Conservation (phyloP, 148 eudicot species). For the Diospyros kaki region DNA sequence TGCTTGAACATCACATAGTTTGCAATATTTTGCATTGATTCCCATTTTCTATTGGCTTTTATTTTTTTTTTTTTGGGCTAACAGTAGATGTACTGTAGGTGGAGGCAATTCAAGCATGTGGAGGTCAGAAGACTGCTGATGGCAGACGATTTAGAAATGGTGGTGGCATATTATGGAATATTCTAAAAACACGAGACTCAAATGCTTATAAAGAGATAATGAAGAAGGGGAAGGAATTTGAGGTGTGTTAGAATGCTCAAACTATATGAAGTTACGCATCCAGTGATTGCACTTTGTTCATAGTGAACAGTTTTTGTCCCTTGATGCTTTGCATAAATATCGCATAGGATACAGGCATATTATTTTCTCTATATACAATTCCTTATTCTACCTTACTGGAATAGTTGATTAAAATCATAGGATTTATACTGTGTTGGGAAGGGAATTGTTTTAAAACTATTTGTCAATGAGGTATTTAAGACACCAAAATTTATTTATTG, state of each 20-base stretch:
- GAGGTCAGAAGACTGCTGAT: constrained; percentile 81
- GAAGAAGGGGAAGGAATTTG: constrained; percentile 80
- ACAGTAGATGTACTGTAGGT: constrained; percentile 37
- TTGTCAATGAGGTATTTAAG: too few species aligned
- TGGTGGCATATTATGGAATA: constrained; percentile 82
- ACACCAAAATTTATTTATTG: too few species aligned
- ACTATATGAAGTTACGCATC: background rate
- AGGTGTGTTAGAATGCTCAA: constrained; percentile 41
- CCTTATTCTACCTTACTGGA: too few species aligned
- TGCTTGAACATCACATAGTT: background rate
- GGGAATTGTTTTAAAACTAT: too few species aligned
- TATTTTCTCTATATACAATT: too few species aligned
- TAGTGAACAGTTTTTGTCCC: too few species aligned
- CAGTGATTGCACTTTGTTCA: too few species aligned
- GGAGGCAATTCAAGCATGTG: constrained; percentile 88
- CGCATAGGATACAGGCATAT: too few species aligned
- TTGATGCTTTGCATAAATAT: too few species aligned
- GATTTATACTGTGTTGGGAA: too few species aligned
- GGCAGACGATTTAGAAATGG: constrained; percentile 61
- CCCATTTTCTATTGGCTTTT: background rate
- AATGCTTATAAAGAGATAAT: constrained; percentile 86
- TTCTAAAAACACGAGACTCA: constrained; percentile 71
- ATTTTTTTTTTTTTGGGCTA: background rate
- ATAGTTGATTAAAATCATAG: too few species aligned
- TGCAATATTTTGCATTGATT: background rate